Percentiles rank a stretch among this genome's conserved stretches.
Conservation (phyloP, 805 yeast genomes). For the Hanseniaspora clermontiae region DNA sequence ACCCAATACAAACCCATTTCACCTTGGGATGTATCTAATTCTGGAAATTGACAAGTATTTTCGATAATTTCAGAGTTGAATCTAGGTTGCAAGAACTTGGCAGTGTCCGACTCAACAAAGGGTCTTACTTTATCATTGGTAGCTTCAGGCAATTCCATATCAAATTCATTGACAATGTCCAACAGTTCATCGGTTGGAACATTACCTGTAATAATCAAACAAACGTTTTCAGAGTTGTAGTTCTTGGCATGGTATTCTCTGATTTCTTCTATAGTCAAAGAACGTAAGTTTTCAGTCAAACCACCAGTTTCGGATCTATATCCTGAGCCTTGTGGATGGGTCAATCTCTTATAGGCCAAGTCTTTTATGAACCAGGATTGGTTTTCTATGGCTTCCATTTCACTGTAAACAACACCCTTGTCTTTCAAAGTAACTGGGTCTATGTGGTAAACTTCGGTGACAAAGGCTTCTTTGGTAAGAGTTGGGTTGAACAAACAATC, state of each 20-base stretch:
- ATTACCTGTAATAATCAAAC: slow-evolving; percentile 74
- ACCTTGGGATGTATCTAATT: slow-evolving; percentile 73
- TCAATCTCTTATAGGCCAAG: slow-evolving; percentile 44
- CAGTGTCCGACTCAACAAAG: slow-evolving; percentile 48
- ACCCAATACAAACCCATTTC: slow-evolving; percentile 65
- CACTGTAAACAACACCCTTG: slow-evolving; percentile 92
- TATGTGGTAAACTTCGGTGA: slow-evolving; percentile 88
- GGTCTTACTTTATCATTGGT: slow-evolving; percentile 42
- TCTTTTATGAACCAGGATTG: slow-evolving; percentile 57
- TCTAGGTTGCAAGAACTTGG: slow-evolving; percentile 10
- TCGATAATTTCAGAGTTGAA: slow-evolving; percentile 18
- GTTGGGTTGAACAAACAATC: slow-evolving; percentile 82
- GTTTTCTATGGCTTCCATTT: slow-evolving; percentile 87
- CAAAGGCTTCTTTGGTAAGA: slow-evolving; percentile 75
- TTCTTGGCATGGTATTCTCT: slow-evolving; percentile 55
- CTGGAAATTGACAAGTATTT: slow-evolving; percentile 66
- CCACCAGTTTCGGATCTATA: slow-evolving; percentile 95
- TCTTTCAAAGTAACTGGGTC: slow-evolving; percentile 76
- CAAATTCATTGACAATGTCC: slow-evolving; percentile 47
- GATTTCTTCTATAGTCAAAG: slow-evolving; percentile 59
- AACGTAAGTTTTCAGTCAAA: slow-evolving; percentile 59
- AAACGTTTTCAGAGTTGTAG: slow-evolving; percentile 74
- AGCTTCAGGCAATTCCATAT: slow-evolving; percentile 38
- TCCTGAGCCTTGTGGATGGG: slow-evolving; percentile 53
- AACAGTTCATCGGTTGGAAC: slow-evolving; percentile 66